Evolutionary conservation across 129 eudicot genomes (phyloP), one percentile per base, ranked within the genome.

Genomic region (Solidago caesia): DNA sequence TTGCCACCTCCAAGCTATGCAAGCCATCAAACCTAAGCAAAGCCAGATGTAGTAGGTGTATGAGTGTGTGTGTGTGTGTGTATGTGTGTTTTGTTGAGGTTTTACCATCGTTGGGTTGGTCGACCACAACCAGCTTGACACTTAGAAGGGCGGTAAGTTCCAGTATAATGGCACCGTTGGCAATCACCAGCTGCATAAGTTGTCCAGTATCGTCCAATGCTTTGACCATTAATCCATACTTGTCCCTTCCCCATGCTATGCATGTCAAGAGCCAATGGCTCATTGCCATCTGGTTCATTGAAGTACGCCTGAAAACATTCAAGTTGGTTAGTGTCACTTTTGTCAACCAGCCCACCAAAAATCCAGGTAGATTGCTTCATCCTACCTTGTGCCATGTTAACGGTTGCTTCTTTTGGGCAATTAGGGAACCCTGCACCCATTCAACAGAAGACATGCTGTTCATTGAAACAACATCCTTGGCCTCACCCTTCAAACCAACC

Each of bases 401-500:
- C 11, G 99, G 97, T 71, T 91, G 96, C 64, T 79, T 84, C 21
- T 75, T 87, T 82, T 84, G 91, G 62, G 91, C 85, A 64, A 88
- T 82, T 33, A 91, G 51, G 4, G 91, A 88, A 81, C 90, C 91
- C 61, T 88, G 87, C 67, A 87, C 74, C 99, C 99, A 91, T 64
- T 87, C 99, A 39, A 91, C 97, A 26, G 91, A 83, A 71, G 90
- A 82, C 57, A 86, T 75, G 15, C 85, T 80, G 70, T 72, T 87
- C 63, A 88, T 87, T 63, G 92, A 86, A 66, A 73, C 89, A 47
- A 91, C 90, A 72, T 89, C 82, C 97, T 86, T 89, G 70, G 90
- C 80, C 72, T 95, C 99, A 67, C 99, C 99, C 79, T 87, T 95
- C 25, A 95, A 85, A 64, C 99, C 99, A 74, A 91, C 91, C 98